Evolutionary conservation across 208 protist genomes (phyloP), one percentile per base, ranked within the genome.

Genomic region (Wallacemonas collosoma): DNA sequence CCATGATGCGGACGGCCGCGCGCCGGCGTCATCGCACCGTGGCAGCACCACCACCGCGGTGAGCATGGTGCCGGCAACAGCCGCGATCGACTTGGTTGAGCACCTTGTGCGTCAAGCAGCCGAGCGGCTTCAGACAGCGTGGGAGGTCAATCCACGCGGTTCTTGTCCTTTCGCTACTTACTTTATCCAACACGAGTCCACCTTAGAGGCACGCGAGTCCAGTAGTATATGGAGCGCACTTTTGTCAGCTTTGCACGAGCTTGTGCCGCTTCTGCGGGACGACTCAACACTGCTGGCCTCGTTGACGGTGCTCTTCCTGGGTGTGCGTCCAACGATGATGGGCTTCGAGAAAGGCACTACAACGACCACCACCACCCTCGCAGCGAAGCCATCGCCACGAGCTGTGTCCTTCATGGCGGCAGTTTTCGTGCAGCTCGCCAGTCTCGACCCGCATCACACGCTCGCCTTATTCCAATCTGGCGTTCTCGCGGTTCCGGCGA

Each of bases 371-470:
- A 71, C 40, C 60, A 5, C 6, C 53, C 11, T 26, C 2, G 38
- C 65, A 47, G 26, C 26, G 26, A 26, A 26, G 26, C 26, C 26
- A 26, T 26, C 26, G 73, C 35, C 45, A 26, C 58, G 79, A 15
- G 78, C 68, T 7, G 61, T 86, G 43, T 56, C 65, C 5, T 87
- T 89, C 64, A 50, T 85, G 14, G 40, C 83, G 0, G 51, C 78
- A 1, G 40, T 94, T 15, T 66, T 94, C 15, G 67, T 80, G 35
- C 79, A 79, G 44, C 77, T 92, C n/a, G 79, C 81, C n/a, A 83
- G 84, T 56, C 50, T 72, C 1, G 79, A 93, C 75, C 55, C 72
- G 2, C 74, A 82, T 79, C 51, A 76, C 62, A 81, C 89, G 26
- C 57, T 87, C 50, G 65, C 72, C 6, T 43, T 65, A 12, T 82